These are phyloP conservation scores for Flaveria robusta DNA, from an alignment of 129 eudicot species.

Conservation along the genomic window DNA sequence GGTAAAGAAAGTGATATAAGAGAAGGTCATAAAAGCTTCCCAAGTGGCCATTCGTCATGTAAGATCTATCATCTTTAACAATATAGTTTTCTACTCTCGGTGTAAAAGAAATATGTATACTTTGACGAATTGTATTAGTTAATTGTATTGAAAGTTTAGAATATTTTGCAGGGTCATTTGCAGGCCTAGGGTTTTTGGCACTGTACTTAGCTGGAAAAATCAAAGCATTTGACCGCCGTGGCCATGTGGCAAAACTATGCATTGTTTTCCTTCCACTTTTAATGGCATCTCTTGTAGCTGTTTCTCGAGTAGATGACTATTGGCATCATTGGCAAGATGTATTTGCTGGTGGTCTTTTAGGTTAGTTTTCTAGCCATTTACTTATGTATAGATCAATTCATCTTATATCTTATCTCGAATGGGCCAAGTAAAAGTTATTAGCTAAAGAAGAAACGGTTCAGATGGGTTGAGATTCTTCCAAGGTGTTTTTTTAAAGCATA, in stretches of 20 bases:
- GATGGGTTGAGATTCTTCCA: background rate
- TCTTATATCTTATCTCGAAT: background rate
- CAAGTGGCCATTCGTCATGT: conserved; percentile 96
- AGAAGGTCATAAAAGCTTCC: conserved; percentile 98
- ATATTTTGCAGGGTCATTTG: conserved; percentile 78
- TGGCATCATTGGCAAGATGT: conserved; percentile 98
- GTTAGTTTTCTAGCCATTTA: conserved; percentile 32
- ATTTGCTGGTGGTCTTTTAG: conserved; percentile 78
- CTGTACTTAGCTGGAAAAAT: conserved; percentile 69
- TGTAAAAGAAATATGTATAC: background rate
- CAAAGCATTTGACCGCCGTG: conserved; percentile 64
- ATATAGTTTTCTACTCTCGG: background rate
- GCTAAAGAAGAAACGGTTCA: background rate
- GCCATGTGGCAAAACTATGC: conserved; percentile 84
- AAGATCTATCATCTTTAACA: conserved; percentile 28
- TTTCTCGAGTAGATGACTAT: conserved; percentile 87
- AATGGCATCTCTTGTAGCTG: conserved; percentile 75
- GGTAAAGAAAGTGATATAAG: conserved; percentile 59
- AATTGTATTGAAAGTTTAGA: conserved; percentile 7
- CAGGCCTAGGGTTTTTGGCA: conserved; percentile 78
- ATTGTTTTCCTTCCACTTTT: conserved; percentile 68
- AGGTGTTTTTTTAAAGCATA: background rate
- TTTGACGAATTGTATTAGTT: background rate
- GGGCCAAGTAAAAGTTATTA: background rate
- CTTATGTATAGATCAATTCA: background rate